Evolutionary conservation across 1,284 basidiomycete species (phyloP).

Genomic region (Trichosporon ovoides): DNA sequence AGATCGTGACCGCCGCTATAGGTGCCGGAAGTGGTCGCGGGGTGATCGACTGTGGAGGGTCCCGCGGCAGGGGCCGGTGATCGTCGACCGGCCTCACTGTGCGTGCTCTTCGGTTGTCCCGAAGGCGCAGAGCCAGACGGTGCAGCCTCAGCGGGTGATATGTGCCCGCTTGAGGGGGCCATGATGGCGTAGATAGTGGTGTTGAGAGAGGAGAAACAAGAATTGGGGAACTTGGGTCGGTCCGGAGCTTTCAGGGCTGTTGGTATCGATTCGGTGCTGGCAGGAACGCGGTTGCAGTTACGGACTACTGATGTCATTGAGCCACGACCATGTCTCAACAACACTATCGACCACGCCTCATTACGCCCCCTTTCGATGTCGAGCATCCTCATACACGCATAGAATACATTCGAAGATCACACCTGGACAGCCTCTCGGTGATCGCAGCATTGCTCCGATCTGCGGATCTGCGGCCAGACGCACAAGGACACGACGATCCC

Average conservation of each 20-base stretch:
- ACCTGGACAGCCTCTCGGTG: no score
- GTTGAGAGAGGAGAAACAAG: neutral
- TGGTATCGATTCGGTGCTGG: slow-evolving; percentile 2
- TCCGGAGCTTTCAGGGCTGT: neutral
- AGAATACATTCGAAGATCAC: neutral
- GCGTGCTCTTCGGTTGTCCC: neutral
- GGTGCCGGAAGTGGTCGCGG: no score
- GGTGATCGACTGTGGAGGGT: neutral
- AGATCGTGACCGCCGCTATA: neutral
- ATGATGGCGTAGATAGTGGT: neutral
- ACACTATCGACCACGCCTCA: neutral
- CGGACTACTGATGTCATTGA: neutral
- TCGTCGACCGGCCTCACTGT: neutral
- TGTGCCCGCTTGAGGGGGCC: slow-evolving; percentile 1
- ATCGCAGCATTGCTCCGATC: no score
- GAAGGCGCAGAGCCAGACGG: no score
- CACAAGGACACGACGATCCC: no score
- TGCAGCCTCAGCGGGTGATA: slow-evolving; percentile 3
- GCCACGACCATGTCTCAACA: neutral
- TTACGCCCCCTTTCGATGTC: neutral
- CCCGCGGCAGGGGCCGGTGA: neutral
- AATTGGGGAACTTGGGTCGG: neutral
- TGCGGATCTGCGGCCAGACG: no score
- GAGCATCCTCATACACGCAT: neutral
- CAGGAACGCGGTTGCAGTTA: neutral